Evolutionary conservation across 2,329 filamentous ascomycete genomes (phyloP), one percentile per base, ranked within the genome.

Genomic region (Beauveria varroae): DNA sequence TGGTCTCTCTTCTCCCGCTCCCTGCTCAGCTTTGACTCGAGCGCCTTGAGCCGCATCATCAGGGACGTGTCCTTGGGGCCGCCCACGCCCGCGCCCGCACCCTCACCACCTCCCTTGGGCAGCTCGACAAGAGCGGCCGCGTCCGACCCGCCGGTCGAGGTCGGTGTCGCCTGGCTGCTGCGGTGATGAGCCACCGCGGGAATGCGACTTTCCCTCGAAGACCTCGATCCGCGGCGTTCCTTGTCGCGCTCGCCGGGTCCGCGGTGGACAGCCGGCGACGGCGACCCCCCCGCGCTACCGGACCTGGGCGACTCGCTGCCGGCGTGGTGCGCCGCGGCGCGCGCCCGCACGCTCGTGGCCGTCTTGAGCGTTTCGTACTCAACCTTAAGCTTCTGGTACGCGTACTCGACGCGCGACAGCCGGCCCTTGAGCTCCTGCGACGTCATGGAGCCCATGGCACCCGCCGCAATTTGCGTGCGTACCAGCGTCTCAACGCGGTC

Each of bases 1-100:
- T 96, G 79, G 58, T 96, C 79, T 50, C 95, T 79, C 1, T 87
- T 92, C 74, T 98, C 95, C 16, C 95, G 80, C 76, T 99, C 95
- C 51, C 90, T 87, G 73, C 96, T 96, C 20, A 99, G 79, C 67
- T 96, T 86, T 66, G 88, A 83, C 78, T 99, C 95, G 67, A 98
- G 78, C 71, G 98, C 93, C 62, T 91, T 86, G 40, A 98, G 79
- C 7, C 95, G 80, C 65, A 96, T 84, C 65, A 96, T 86, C 91
- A 91, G 96, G 66, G 89, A 85, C 65, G 90, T 87, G 67, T 93
- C 88, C 44, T 77, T 76, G 62, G 68, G 68, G 44, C 65, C 50
- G 64, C 64, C 49, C 55, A 59, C 28, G 63, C 65, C 50, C 26
- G 63, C 61, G 20, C 65, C 24, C n/a, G 50, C 50, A 5, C n/a